phyloP scores from a whole-genome alignment of 768 basidiomycete genomes.

The Tylopilus sp. region DNA sequence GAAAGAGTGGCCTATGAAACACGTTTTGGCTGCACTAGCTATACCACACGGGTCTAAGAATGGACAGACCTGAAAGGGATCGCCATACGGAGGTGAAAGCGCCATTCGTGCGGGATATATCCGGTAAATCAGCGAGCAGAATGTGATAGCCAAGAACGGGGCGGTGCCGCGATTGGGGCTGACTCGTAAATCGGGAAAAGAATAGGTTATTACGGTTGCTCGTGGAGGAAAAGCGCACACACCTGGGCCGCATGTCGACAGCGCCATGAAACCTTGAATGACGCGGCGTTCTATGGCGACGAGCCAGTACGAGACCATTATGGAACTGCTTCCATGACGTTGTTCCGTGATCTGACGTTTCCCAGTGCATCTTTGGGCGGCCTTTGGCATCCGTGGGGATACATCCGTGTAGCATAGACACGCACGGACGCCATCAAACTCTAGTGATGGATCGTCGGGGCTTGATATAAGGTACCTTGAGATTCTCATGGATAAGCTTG shows the following conservation, averaged over 20 bases:
- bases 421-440: constrained; percentile 4
- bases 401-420: constrained; percentile 1
- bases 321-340: constrained; percentile 28
- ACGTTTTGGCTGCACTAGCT: constrained; percentile 27
- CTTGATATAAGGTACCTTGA: constrained; percentile 12
- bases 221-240: constrained; percentile 25
- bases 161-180: constrained; percentile 25
- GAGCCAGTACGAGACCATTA: constrained; percentile 22
- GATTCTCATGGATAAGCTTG: constrained; percentile 17
- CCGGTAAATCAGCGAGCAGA: constrained; percentile 31
- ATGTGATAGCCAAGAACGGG: constrained; percentile 10
- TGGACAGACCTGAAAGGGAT: constrained; percentile 26
- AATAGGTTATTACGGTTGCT: constrained; percentile 20
- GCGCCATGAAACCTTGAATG: constrained; percentile 35
- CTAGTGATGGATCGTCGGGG: constrained; percentile 6
- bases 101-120: constrained; percentile 26
- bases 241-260: constrained; percentile 33
- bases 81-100: constrained; percentile 15
- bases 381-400: constrained; percentile 19
- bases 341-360: constrained; percentile 25
- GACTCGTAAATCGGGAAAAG: constrained; percentile 20
- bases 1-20: constrained; percentile 29
- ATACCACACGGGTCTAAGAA: constrained; percentile 18
- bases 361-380: constrained; percentile 11
- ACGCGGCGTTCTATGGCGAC: constrained; percentile 31